A percentile compares a stretch with the other conserved stretches of the same genome.
Conservation (phyloP, 2,329 filamentous ascomycete species). For the Dactylellina leptospora region DNA sequence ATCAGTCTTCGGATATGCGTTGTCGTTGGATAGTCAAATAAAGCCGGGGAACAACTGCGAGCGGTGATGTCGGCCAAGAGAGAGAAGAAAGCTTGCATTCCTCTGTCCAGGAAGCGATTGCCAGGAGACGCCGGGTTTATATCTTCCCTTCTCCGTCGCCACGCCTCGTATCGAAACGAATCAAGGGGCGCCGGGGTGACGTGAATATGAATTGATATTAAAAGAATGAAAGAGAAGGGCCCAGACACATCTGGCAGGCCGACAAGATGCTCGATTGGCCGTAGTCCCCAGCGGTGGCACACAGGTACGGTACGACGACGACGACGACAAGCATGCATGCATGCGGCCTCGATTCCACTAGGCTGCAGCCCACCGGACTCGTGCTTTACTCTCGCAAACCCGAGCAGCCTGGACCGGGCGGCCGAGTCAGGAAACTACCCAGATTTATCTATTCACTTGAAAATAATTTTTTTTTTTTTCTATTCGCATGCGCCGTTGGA, state of each 20-base stretch:
- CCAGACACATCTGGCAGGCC: conserved; percentile 1
- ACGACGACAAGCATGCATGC: neutral
- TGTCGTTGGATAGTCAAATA: neutral
- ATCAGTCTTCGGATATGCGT: too few species aligned
- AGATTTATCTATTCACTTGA: too few species aligned
- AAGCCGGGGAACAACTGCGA: too few species aligned
- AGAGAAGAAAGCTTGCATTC: neutral
- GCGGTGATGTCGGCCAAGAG: neutral
- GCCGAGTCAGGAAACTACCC: too few species aligned
- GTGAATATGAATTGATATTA: neutral
- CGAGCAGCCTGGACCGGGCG: too few species aligned
- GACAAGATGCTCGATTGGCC: conserved; percentile 4
- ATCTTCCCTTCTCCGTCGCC: neutral
- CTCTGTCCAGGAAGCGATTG: neutral
- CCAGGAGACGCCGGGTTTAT: conserved; percentile 30
- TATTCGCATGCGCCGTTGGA: too few species aligned
- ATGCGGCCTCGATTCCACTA: conserved; percentile 7
- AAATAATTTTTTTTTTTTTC: too few species aligned
- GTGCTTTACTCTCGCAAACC: conserved; percentile 27
- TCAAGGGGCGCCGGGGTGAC: neutral
- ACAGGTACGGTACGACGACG: too few species aligned
- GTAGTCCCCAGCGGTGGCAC: too few species aligned
- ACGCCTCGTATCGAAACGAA: neutral
- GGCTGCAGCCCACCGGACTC: conserved; percentile 14
- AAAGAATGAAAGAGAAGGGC: neutral